Evolutionary conservation across 75 land plant genomes (phyloP).

Genomic region (Sequoiadendron giganteum): DNA sequence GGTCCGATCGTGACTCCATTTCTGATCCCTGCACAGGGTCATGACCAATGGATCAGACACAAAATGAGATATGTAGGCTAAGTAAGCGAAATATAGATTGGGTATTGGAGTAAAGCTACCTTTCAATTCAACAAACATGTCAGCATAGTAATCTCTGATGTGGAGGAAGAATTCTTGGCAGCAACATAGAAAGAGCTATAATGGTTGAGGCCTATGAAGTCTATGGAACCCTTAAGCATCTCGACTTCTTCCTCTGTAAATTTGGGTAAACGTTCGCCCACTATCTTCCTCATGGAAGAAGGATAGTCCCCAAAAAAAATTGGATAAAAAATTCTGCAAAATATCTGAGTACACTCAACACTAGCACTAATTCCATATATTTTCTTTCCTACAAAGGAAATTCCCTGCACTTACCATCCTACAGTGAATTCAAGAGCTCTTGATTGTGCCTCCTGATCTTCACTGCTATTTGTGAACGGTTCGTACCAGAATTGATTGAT

Average conservation of each 20-base stretch:
- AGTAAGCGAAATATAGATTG: not conserved
- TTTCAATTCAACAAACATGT: not conserved
- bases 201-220: constrained; percentile 30
- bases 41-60: not conserved
- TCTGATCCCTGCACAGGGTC: not conserved
- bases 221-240: constrained; percentile 8
- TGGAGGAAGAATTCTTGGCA: not conserved
- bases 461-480: not conserved
- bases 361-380: not conserved
- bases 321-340: constrained; percentile 13
- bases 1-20: not conserved
- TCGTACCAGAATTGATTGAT: not conserved
- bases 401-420: not conserved
- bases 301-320: constrained; percentile 22
- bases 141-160: not conserved
- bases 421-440: not conserved
- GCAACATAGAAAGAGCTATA: constrained; percentile 18
- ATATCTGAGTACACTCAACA: too few species aligned
- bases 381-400: not conserved
- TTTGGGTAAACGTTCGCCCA: constrained; percentile 14
- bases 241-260: constrained; percentile 16
- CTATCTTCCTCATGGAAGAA: constrained; percentile 6
- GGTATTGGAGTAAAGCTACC: not conserved
- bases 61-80: not conserved
- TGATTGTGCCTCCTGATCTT: not conserved